Evolutionary conservation across 768 basidiomycete species (phyloP).

Genomic region (Jaapia argillacea): DNA sequence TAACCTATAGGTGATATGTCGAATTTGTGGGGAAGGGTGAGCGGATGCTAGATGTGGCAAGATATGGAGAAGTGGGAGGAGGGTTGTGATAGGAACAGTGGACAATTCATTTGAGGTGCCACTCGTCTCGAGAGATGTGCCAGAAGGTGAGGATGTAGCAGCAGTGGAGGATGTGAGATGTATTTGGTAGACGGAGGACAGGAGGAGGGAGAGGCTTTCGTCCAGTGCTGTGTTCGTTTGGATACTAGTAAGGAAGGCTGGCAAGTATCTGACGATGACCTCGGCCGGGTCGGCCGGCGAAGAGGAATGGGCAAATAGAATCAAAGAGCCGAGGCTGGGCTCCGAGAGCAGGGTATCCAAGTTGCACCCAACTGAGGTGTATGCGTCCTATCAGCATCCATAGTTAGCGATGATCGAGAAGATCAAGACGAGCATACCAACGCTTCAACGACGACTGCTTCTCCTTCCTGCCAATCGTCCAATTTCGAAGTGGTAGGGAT

Average conservation of each 20-base stretch:
- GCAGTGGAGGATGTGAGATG: too few relatives aligned
- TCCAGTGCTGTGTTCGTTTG: constrained; percentile 46
- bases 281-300: constrained; percentile 1
- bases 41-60: constrained; percentile 49
- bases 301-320: constrained; percentile 16
- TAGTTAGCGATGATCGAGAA: not conserved
- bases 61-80: constrained; percentile 35
- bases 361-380: constrained; percentile 23
- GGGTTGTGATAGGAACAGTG: constrained; percentile 32
- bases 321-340: constrained; percentile 10
- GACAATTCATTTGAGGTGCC: constrained; percentile 6
- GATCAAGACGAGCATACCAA: constrained; percentile 25
- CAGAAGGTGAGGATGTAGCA: too few relatives aligned
- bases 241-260: constrained; percentile 36
- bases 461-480: constrained; percentile 30
- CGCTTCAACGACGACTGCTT: constrained; percentile 22
- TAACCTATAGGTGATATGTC: constrained; percentile 54
- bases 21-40: constrained; percentile 46
- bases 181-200: too few relatives aligned
- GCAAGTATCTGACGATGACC: constrained; percentile 22
- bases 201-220: constrained; percentile 48
- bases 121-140: constrained; percentile 13
- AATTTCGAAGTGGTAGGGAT: constrained; percentile 20
- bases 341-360: not conserved
- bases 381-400: constrained; percentile 17